These are phyloP conservation scores for Trichosporon coremiiforme DNA, from an alignment of 1,284 basidiomycete genomes.

Conservation along the genomic window DNA sequence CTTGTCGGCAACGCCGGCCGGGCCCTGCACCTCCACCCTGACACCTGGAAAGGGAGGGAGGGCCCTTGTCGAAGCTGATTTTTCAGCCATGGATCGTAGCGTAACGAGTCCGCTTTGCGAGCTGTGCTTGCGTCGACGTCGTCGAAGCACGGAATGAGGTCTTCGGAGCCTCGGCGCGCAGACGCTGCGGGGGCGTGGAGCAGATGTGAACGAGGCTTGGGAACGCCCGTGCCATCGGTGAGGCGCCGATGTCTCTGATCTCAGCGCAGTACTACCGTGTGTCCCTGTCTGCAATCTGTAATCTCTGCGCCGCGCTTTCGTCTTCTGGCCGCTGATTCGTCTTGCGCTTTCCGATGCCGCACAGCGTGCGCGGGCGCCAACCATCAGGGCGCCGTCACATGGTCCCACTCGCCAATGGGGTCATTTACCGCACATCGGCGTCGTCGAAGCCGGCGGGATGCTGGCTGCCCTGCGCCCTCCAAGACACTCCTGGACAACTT, in stretches of 20 bases:
- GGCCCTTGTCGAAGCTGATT: background rate
- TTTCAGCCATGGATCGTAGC: background rate
- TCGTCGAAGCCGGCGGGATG: background rate
- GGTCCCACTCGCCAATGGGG: background rate
- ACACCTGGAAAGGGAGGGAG: background rate
- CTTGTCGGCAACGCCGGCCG: background rate
- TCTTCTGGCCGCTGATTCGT: background rate
- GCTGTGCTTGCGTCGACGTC: background rate
- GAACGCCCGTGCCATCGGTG: background rate
- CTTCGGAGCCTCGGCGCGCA: background rate
- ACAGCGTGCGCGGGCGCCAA: background rate
- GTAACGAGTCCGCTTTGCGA: background rate
- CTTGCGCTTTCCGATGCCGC: background rate
- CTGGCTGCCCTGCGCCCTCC: background rate
- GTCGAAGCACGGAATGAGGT: background rate
- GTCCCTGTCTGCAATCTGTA: background rate
- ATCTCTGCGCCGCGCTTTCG: background rate
- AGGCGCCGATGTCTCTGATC: background rate
- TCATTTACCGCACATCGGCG: background rate
- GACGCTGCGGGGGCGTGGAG: background rate
- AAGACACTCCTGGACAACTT: background rate
- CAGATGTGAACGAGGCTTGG: too few relatives aligned
- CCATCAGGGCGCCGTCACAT: constrained; percentile 1
- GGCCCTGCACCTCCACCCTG: background rate
- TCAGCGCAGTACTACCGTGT: background rate